Percentiles rank a stretch among this genome's conserved stretches.
Evolutionary conservation across 768 basidiomycete genomes (phyloP).

Genomic region (Pleurotus sapidus): DNA sequence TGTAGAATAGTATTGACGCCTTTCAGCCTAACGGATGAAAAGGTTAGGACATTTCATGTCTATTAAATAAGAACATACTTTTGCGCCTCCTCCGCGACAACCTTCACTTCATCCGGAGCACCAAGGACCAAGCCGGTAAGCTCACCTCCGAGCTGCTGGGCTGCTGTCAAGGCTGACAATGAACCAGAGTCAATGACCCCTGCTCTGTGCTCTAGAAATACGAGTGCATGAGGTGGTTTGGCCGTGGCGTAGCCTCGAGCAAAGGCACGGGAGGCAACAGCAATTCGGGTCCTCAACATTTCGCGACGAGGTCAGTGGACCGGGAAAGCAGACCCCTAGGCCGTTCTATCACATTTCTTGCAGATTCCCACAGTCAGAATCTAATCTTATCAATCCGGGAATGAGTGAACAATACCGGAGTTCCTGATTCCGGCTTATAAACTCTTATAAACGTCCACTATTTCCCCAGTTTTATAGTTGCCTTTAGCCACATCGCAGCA

Average conservation of each 20-base stretch:
- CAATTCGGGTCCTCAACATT: constrained; percentile 7
- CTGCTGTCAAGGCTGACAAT: constrained; percentile 90
- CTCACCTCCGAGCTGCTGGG: constrained; percentile 78
- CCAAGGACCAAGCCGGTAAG: constrained; percentile 80
- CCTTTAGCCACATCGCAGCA: constrained; percentile 22
- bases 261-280: constrained; percentile 7
- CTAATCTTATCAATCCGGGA: not conserved
- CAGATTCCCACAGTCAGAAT: not conserved
- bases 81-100: constrained; percentile 72
- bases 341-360: not conserved
- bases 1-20: constrained; percentile 68
- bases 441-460: not conserved
- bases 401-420: not conserved
- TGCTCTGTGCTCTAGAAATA: constrained; percentile 86
- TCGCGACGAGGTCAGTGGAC: not conserved
- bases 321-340: not conserved
- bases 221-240: constrained; percentile 68
- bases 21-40: constrained; percentile 46
- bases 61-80: constrained; percentile 47
- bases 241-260: constrained; percentile 57
- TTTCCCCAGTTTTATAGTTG: not conserved
- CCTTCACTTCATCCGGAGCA: constrained; percentile 61
- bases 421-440: constrained; percentile 8
- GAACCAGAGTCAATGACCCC: constrained; percentile 83
- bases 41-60: constrained; percentile 8